A percentile compares a stretch with the other conserved stretches of the same genome.
These are phyloP conservation scores for Pichia sp. DNA, from an alignment of 1,139 yeast species.

Conservation along the genomic window DNA sequence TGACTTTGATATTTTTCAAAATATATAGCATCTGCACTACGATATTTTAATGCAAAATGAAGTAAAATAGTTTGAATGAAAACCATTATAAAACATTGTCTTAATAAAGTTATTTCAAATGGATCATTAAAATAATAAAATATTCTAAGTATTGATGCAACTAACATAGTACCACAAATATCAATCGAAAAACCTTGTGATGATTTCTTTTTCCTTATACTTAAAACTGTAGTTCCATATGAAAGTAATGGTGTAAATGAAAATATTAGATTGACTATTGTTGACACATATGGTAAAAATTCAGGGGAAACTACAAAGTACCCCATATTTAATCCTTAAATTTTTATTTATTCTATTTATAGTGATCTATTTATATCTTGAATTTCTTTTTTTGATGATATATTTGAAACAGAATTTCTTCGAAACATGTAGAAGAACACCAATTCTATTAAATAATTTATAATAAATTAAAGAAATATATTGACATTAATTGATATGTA, in stretches of 20 bases:
- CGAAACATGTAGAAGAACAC: too few species aligned
- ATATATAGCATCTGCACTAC: slow-evolving; percentile 43
- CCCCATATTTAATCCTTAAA: slow-evolving; percentile 22
- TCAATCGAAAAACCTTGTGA: slow-evolving; percentile 81
- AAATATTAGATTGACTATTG: slow-evolving; percentile 41
- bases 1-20: slow-evolving; percentile 30
- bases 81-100: slow-evolving; percentile 77
- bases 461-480: too few species aligned
- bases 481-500: too few species aligned
- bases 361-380: not conserved
- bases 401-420: too few species aligned
- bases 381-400: not conserved
- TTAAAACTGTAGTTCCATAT: slow-evolving; percentile 74
- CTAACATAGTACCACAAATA: slow-evolving; percentile 84
- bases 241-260: slow-evolving; percentile 78
- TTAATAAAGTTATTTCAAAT: slow-evolving; percentile 64
- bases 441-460: too few species aligned
- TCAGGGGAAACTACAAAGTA: slow-evolving; percentile 33
- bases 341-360: not conserved
- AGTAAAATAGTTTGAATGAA: slow-evolving; percentile 62
- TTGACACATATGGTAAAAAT: slow-evolving; percentile 41
- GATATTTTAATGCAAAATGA: slow-evolving; percentile 54
- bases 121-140: slow-evolving; percentile 75
- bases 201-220: slow-evolving; percentile 57
- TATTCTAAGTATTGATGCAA: slow-evolving; percentile 68